A percentile compares a stretch with the other conserved stretches of the same genome.
Evolutionary conservation across 2,329 filamentous ascomycete species (phyloP).

Genomic region (Penicillium sp.): DNA sequence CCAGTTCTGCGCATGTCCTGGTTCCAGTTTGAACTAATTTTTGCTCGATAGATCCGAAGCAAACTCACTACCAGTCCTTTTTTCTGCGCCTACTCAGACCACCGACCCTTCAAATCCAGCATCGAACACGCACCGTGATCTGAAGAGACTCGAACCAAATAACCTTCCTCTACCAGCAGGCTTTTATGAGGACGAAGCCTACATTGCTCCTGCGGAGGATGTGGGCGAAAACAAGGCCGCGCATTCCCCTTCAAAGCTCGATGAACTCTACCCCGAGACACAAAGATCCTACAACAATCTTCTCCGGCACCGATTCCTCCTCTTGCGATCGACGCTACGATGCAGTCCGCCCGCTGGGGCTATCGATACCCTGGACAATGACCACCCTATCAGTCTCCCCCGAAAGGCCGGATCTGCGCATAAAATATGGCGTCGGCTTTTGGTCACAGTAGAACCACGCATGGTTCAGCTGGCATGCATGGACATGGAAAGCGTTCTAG

Average conservation of each 20-base stretch:
- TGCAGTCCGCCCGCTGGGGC: conserved; percentile 53
- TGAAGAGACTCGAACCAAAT: conserved; percentile 34
- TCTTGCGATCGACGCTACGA: conserved; percentile 63
- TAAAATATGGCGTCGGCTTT: conserved; percentile 54
- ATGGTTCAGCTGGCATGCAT: conserved; percentile 53
- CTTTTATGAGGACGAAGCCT: conserved; percentile 76
- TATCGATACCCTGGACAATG: conserved; percentile 53
- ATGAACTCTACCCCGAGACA: conserved; percentile 45
- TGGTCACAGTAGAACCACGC: conserved; percentile 45
- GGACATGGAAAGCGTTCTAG: conserved; percentile 62
- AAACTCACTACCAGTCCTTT: conserved; percentile 67
- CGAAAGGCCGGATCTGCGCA: conserved; percentile 53
- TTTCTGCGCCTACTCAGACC: conserved; percentile 58
- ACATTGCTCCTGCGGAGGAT: conserved; percentile 60
- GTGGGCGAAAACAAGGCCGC: conserved; percentile 40
- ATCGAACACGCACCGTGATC: neutral
- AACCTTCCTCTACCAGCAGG: conserved; percentile 56
- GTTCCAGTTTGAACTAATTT: conserved; percentile 7
- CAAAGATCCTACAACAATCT: conserved; percentile 66
- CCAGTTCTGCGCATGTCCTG: neutral
- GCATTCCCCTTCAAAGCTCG: conserved; percentile 19
- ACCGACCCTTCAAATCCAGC: neutral
- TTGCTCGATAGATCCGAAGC: conserved; percentile 64
- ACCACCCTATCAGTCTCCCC: conserved; percentile 54
- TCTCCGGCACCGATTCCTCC: conserved; percentile 63